Conservation (phyloP, 2,329 filamentous ascomycete genomes). For the Mollisia scopiformis region DNA sequence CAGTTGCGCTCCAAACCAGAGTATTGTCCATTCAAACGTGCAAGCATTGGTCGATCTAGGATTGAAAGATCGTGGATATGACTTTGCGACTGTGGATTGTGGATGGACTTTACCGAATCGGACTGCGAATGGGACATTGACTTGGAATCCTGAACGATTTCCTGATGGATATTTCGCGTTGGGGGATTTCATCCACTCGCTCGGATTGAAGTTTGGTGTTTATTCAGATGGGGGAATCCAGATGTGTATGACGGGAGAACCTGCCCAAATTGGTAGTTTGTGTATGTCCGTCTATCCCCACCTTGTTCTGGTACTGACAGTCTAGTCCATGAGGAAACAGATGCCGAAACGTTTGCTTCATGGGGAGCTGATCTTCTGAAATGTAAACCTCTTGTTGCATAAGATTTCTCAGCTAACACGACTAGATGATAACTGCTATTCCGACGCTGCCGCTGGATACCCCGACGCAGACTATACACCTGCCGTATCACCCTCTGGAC, state of each 20-base stretch:
- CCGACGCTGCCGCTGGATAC: constrained; percentile 37
- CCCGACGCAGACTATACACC: constrained; percentile 40
- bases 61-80: constrained; percentile 48
- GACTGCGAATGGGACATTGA: constrained; percentile 40
- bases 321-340: constrained; percentile 29
- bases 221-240: constrained; percentile 43
- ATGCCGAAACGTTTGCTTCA: constrained; percentile 30
- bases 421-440: constrained; percentile 41
- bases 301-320: constrained; percentile 2
- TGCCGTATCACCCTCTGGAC: constrained; percentile 35
- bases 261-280: constrained; percentile 29
- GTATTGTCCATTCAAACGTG: constrained; percentile 49
- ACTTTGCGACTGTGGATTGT: constrained; percentile 53
- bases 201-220: constrained; percentile 46
- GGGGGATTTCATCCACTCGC: constrained; percentile 43
- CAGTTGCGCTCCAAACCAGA: constrained; percentile 48
- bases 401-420: constrained; percentile 3
- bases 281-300: constrained; percentile 15
- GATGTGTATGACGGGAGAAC: constrained; percentile 33
- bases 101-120: constrained; percentile 47
- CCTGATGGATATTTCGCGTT: constrained; percentile 46
- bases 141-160: constrained; percentile 45
- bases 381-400: constrained; percentile 33
- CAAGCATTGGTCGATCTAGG: constrained; percentile 49
- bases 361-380: constrained; percentile 46